Conservation (phyloP, 768 basidiomycete species). For the Scleroderma bovista region DNA sequence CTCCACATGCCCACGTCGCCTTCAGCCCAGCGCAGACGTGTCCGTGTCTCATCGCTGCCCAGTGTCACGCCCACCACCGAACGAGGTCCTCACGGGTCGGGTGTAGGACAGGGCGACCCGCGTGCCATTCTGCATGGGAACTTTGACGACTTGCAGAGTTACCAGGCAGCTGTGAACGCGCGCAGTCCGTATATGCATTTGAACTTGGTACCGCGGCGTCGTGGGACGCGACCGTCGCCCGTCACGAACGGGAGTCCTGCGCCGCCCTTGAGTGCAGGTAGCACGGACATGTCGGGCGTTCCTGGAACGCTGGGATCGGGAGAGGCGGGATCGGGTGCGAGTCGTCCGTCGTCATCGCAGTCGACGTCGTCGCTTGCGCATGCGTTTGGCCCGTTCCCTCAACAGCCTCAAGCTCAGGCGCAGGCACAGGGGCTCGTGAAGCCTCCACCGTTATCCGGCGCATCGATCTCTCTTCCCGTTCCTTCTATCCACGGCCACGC, state of each 20-base stretch:
- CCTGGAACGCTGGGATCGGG: conserved; percentile 5
- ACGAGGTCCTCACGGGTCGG: conserved; percentile 18
- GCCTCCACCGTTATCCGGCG: conserved; percentile 22
- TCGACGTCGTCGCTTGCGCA: conserved; percentile 36
- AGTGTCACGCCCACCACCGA: conserved; percentile 57
- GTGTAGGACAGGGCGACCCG: conserved; percentile 20
- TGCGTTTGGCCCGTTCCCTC: conserved; percentile 34
- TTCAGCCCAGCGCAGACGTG: conserved; percentile 33
- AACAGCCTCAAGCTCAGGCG: no score
- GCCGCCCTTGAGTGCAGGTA: conserved; percentile 8
- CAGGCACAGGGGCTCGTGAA: conserved; percentile 18
- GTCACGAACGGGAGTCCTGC: conserved; percentile 10
- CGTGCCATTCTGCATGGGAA: conserved; percentile 40
- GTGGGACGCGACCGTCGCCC: conserved; percentile 17
- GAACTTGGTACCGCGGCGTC: conserved; percentile 45
- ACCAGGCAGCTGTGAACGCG: conserved; percentile 73
- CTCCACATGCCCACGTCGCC: conserved; percentile 25
- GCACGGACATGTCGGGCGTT: not conserved
- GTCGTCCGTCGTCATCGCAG: conserved; percentile 35
- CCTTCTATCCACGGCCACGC: conserved; percentile 12
- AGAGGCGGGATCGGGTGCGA: conserved; percentile 18
- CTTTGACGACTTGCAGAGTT: conserved; percentile 61
- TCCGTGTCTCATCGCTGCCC: conserved; percentile 62
- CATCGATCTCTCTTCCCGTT: conserved; percentile 31
- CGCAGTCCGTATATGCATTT: conserved; percentile 56